Base-by-base conservation (phyloP, 805 yeast genomes). In the Spathaspora passalidarum region DNA sequence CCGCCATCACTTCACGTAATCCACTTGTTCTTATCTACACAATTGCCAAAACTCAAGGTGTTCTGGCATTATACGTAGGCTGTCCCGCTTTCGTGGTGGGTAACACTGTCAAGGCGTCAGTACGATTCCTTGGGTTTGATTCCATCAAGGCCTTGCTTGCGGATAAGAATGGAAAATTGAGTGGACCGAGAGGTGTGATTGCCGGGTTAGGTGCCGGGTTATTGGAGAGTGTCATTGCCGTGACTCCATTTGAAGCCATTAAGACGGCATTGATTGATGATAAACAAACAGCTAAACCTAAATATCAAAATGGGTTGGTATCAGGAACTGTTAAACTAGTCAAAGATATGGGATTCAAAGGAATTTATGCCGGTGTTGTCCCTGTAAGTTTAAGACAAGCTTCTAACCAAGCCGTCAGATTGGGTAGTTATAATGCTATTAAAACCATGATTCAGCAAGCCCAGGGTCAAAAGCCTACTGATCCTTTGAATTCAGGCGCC, bases 121-220 rank as follows among this genome's bases (percentile, higher is more conserved):
- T 92, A 2, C 76, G 99, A 52, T 92, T 92, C 65, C 73, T 92
- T 13, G 98, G 97, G 2, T 92, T 88, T 59, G 99, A 94, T 62
- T 76, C 86, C 14, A 86, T 94, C 64, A 91, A 90, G 63, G 76
- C 81, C 44, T 54, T 86, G 25, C 72, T 92, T 46, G 80, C 84
- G 22, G 98, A 94, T 63, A 81, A 82, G 55, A 79, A 87, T 51
- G 98, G 98, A 5, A 86, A 88, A 64, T 69, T 94, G 41, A 82
- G 94, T 29, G 96, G 96, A 3, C 84, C 94, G 6, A 68, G 96
- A 58, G 98, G 98, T 54, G 95, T 91, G 5, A 49, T 92, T 25
- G 99, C 99, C 1, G 99, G 99, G n/a, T 72, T 94, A 38, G 97
- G 98, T 40, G 99, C 99, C 2, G 99, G 99, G 32, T 78, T 91